These are phyloP conservation scores for Diaporthe sp. DNA, from an alignment of 2,329 filamentous ascomycete genomes.

Conservation along the genomic window DNA sequence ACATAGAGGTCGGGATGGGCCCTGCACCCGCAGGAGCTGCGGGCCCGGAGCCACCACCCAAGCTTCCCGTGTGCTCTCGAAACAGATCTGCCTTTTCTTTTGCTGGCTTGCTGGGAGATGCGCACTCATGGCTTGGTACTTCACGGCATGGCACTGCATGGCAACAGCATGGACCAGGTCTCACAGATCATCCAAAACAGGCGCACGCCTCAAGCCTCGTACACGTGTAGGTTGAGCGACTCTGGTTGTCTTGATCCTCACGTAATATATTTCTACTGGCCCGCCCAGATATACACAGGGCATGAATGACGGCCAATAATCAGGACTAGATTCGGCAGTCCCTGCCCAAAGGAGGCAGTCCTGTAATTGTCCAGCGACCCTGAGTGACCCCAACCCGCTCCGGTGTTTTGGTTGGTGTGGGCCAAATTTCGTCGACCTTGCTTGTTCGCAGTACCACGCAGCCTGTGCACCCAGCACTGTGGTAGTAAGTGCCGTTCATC, in stretches of 20 bases:
- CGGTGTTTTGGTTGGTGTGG: conserved; percentile 10
- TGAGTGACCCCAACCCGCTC: neutral
- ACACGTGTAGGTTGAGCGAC: too few species aligned
- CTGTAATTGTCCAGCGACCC: conserved; percentile 14
- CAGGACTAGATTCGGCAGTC: neutral
- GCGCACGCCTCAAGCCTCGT: neutral
- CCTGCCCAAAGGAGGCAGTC: neutral
- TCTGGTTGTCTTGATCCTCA: neutral
- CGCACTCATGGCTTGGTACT: neutral
- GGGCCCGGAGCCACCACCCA: neutral
- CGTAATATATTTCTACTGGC: too few species aligned
- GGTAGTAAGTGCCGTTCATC: neutral
- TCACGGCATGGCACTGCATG: conserved; percentile 16
- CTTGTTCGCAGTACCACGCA: neutral
- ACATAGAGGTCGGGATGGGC: conserved; percentile 6
- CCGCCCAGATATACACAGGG: neutral
- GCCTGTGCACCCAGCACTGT: neutral
- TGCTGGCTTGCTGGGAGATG: neutral
- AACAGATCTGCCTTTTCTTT: conserved; percentile 5
- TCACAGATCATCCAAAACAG: conserved; percentile 11
- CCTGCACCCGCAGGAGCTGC: conserved; percentile 12
- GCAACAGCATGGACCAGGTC: conserved; percentile 22
- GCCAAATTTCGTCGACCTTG: neutral
- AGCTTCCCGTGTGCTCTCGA: neutral
- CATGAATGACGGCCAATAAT: neutral